phyloP scores from a whole-genome alignment of 441 rosid species.

The Adansonia gregorii region DNA sequence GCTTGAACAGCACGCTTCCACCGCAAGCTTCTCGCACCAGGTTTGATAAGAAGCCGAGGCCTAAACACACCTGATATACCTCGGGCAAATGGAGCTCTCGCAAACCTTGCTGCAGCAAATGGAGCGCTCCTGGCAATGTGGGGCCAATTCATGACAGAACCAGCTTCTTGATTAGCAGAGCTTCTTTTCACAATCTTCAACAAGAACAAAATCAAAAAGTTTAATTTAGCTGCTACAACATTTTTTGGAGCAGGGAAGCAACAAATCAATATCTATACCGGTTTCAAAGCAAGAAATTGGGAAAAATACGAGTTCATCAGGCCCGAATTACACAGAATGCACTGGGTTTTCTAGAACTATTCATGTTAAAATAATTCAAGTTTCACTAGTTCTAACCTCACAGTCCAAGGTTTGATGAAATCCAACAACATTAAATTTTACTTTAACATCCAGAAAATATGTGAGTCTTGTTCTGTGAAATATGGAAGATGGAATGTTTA shows the following conservation, averaged over 20 bases:
- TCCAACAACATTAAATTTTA: neutral
- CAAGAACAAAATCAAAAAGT: neutral
- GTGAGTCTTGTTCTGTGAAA: neutral
- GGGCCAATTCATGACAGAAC: slow-evolving; percentile 62
- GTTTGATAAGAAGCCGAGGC: slow-evolving; percentile 58
- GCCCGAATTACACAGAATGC: neutral
- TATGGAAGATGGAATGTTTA: neutral
- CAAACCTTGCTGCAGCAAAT: slow-evolving; percentile 54
- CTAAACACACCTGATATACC: slow-evolving; percentile 59
- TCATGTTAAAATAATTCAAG: too few relatives aligned
- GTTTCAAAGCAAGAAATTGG: neutral
- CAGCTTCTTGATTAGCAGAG: slow-evolving; percentile 56
- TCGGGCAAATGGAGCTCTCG: slow-evolving; percentile 67
- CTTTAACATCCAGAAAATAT: neutral
- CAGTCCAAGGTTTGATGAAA: neutral
- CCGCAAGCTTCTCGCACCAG: slow-evolving; percentile 86
- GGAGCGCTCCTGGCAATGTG: slow-evolving; percentile 49
- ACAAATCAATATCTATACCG: neutral
- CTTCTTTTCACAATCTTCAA: slow-evolving; percentile 77
- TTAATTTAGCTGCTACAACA: slow-evolving; percentile 9
- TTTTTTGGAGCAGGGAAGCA: neutral
- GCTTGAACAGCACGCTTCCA: slow-evolving; percentile 85
- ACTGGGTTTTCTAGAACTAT: neutral
- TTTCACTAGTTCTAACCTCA: neutral
- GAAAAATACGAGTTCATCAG: neutral